A percentile compares a stretch with the other conserved stretches of the same genome.
phyloP scores from a whole-genome alignment of 2,329 filamentous ascomycete genomes.

The Paracorniculantispora psalliotae region DNA sequence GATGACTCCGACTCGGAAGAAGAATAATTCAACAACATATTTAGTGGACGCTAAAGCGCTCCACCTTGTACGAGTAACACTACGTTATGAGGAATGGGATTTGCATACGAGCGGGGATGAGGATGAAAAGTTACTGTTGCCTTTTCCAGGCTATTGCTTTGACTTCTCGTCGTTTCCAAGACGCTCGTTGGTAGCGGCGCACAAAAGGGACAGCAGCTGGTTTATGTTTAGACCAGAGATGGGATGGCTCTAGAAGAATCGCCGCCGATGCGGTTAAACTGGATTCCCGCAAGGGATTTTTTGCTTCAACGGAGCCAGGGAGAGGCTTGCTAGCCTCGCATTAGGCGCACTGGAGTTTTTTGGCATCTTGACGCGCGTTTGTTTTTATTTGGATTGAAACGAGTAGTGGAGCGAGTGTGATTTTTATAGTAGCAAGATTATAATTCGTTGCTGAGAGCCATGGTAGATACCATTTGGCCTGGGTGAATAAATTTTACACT shows the following conservation, averaged over 20 bases:
- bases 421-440: constrained; percentile 4
- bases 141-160: neutral
- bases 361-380: constrained; percentile 2
- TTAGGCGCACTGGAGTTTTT: constrained; percentile 10
- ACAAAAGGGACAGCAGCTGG: neutral
- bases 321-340: neutral
- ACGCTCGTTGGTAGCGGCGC: neutral
- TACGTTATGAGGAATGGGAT: constrained; percentile 10
- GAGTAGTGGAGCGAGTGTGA: constrained; percentile 2
- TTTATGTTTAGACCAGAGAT: neutral
- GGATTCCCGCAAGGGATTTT: constrained; percentile 7
- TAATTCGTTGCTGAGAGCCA: constrained; percentile 8
- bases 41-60: neutral
- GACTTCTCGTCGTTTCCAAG: neutral
- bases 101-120: constrained; percentile 5
- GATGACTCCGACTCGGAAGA: constrained; percentile 46
- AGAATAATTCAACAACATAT: constrained; percentile 29
- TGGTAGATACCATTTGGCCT: constrained; percentile 50
- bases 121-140: neutral
- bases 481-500: constrained; percentile 33
- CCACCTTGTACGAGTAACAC: constrained; percentile 11
- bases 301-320: constrained; percentile 8
- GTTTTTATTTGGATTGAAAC: constrained; percentile 9
- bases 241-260: neutral
- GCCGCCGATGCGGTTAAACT: neutral